Percentiles rank a stretch among this genome's conserved stretches.
Conservation (phyloP, 2,329 filamentous ascomycete species). For the Phoma herbarum region DNA sequence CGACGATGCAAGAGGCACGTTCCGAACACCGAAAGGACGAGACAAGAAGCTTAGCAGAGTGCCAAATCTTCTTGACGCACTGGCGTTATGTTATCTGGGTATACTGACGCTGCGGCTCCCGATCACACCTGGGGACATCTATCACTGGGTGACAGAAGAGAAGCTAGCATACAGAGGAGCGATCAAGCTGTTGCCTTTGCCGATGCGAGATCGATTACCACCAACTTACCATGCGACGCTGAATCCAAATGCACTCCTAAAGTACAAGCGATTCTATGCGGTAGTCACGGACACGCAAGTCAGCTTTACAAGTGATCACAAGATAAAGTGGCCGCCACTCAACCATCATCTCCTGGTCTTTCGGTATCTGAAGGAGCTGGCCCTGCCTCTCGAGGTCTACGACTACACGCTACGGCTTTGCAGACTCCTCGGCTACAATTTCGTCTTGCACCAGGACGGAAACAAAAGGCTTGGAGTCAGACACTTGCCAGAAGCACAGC, state of each 20-base stretch:
- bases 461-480: slow-evolving; percentile 33
- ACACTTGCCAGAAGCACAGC: slow-evolving; percentile 72
- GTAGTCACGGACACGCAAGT: slow-evolving; percentile 68
- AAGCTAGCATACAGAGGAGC: slow-evolving; percentile 77
- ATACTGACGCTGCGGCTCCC: slow-evolving; percentile 78
- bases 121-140: slow-evolving; percentile 76
- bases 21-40: slow-evolving; percentile 41
- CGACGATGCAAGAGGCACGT: slow-evolving; percentile 37
- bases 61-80: slow-evolving; percentile 76
- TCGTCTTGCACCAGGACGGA: slow-evolving; percentile 62
- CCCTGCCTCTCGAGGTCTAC: slow-evolving; percentile 77
- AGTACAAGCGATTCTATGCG: slow-evolving; percentile 68
- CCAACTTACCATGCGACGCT: slow-evolving; percentile 67
- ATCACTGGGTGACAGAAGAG: slow-evolving; percentile 70
- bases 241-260: slow-evolving; percentile 60
- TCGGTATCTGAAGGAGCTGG: slow-evolving; percentile 74
- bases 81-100: slow-evolving; percentile 82
- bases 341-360: slow-evolving; percentile 75
- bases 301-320: slow-evolving; percentile 73
- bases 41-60: slow-evolving; percentile 60
- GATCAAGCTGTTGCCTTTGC: slow-evolving; percentile 64
- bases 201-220: slow-evolving; percentile 73
- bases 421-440: slow-evolving; percentile 61
- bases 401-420: slow-evolving; percentile 66
- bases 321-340: slow-evolving; percentile 74